A percentile compares a stretch with the other conserved stretches of the same genome.
These are phyloP conservation scores for Colletotrichum sp. DNA, from an alignment of 2,329 filamentous ascomycete species.

Conservation along the genomic window DNA sequence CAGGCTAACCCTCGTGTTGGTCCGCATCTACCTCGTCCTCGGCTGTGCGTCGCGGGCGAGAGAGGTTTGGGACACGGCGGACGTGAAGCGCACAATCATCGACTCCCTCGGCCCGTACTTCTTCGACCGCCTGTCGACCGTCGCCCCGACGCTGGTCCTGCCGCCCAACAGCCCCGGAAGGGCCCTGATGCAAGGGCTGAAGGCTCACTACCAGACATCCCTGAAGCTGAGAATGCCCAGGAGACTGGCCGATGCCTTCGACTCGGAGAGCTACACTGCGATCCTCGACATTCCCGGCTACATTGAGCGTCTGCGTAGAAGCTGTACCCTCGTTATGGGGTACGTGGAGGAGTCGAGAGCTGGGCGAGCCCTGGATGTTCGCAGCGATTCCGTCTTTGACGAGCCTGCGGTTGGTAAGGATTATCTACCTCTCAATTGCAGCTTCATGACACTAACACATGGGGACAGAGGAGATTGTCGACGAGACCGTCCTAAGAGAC, in stretches of 20 bases:
- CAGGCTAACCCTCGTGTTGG: constrained; percentile 52
- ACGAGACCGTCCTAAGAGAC: constrained; percentile 43
- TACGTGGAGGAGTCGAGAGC: constrained; percentile 56
- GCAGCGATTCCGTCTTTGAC: constrained; percentile 44
- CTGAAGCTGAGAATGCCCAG: constrained; percentile 51
- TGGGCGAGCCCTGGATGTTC: constrained; percentile 45
- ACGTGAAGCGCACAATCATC: constrained; percentile 63
- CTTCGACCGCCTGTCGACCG: constrained; percentile 58
- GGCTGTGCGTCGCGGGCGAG: constrained; percentile 54
- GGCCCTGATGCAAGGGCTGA: constrained; percentile 45
- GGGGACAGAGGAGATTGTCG: constrained; percentile 43
- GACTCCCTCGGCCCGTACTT: constrained; percentile 60
- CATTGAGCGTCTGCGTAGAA: constrained; percentile 48
- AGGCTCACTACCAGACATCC: constrained; percentile 50
- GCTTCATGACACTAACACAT: constrained; percentile 17
- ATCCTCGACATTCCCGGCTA: constrained; percentile 52
- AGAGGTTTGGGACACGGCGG: constrained; percentile 54
- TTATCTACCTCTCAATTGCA: accelerated
- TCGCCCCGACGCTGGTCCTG: constrained; percentile 51
- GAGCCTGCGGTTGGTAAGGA: constrained; percentile 52
- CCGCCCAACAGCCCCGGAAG: constrained; percentile 16
- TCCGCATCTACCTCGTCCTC: constrained; percentile 56
- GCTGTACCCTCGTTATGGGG: constrained; percentile 58
- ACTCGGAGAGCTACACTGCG: constrained; percentile 55
- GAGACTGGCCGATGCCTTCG: constrained; percentile 50